Base-by-base conservation (phyloP, 768 basidiomycete genomes). In the Russula dissimulans region DNA sequence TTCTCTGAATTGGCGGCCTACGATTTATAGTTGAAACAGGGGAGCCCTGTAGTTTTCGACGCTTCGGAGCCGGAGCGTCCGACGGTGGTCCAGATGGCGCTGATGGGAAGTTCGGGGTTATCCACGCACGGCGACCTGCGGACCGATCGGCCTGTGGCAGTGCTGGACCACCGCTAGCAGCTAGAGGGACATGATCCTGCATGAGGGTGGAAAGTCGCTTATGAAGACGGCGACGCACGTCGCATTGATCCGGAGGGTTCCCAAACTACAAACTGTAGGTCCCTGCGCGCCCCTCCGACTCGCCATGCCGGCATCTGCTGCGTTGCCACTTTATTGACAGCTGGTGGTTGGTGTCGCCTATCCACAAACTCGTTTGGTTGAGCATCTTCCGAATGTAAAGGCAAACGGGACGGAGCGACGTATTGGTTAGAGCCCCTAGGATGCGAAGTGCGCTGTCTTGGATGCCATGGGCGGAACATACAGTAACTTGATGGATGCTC, bases 341-440 rank as follows among this genome's bases (percentile, higher is more conserved):
- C 22, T 0, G 62, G 65, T 17, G 65, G 65, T 18, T 12, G 4
- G 6, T 43, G 46, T 31, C 62, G 57, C 15, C 42, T 64, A 29
- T 56, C 54, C 15, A 65, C 47, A 3, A 46, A 56, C 34, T 65
- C 62, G 14, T 65, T 65, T 43, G 62, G 65, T 36, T 65, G 65
- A 1, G 62, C 65, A 48, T 65, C 62, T 54, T 65, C 65, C 2
- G 52, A 14, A 18, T 41, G 61, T 8, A 57, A 17, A 26, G n/a
- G 45, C 17, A 54, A 9, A 34, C 45, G 32, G 12, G 61, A n/a
- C 8, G 52, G 31, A 14, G 29, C 22, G 9, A 0, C 22, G 18
- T 44, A 44, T 18, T 31, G 56, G 2, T 6, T 7, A 9, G 9
- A 1, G 12, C 32, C 50, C 32, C n/a, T 9, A 38, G 54, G 44